Evolutionary conservation across 768 basidiomycete genomes (phyloP).

Genomic region (Termitomyces sp.): DNA sequence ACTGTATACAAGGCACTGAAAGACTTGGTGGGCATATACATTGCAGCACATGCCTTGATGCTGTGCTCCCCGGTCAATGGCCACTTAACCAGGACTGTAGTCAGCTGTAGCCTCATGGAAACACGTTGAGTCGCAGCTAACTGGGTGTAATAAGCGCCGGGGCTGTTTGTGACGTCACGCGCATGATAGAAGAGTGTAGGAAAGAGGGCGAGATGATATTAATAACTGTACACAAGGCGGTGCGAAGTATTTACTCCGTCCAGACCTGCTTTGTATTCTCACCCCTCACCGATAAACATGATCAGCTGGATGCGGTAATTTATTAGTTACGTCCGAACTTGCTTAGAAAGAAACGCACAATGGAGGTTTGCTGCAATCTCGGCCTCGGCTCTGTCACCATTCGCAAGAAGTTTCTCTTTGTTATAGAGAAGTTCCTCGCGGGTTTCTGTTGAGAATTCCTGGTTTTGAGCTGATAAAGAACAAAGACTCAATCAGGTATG

Average conservation of each 20-base stretch:
- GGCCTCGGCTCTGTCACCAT: slow-evolving; percentile 94
- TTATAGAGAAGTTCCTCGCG: slow-evolving; percentile 98
- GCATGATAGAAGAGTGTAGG: background rate
- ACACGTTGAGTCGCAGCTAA: background rate
- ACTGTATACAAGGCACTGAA: background rate
- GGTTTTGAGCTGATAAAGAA: slow-evolving; percentile 75
- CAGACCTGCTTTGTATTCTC: slow-evolving; percentile 13
- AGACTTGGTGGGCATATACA: background rate
- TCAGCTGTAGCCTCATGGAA: slow-evolving; percentile 2
- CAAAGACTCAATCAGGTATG: background rate
- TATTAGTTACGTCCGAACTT: slow-evolving; percentile 17
- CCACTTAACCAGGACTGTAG: slow-evolving; percentile 2
- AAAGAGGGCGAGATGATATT: slow-evolving; percentile 11
- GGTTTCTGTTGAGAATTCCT: slow-evolving; percentile 96
- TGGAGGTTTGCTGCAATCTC: slow-evolving; percentile 95
- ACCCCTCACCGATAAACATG: slow-evolving; percentile 73
- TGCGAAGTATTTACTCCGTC: slow-evolving; percentile 15
- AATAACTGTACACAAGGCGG: slow-evolving; percentile 14
- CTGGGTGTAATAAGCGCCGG: too few relatives aligned
- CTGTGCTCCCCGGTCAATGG: slow-evolving; percentile 1
- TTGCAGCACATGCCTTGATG: background rate
- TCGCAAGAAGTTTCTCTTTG: slow-evolving; percentile 97
- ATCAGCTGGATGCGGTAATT: slow-evolving; percentile 51
- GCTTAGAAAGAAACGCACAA: slow-evolving; percentile 37
- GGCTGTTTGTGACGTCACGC: slow-evolving; percentile 15